These are phyloP conservation scores for Lactarius trivialis DNA, from an alignment of 768 basidiomycete species.

Conservation along the genomic window DNA sequence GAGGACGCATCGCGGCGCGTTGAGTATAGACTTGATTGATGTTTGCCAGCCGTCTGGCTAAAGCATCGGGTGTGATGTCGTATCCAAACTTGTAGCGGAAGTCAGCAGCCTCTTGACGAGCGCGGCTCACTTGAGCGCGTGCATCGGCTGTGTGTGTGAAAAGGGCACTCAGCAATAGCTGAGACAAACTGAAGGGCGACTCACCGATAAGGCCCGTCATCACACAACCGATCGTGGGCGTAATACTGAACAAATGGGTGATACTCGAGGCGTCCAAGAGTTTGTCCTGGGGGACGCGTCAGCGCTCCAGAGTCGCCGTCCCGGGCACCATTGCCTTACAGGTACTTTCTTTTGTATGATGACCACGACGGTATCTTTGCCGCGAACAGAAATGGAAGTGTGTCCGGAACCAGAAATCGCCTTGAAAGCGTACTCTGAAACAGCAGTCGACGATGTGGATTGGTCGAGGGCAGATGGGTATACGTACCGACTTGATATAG, in stretches of 20 bases:
- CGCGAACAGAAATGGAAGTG: conserved; percentile 87
- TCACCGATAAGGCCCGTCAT: conserved; percentile 95
- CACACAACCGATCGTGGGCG: conserved; percentile 93
- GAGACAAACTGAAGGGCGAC: conserved; percentile 23
- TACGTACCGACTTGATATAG: conserved; percentile 95
- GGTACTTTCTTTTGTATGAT: conserved; percentile 99
- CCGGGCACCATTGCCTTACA: conserved; percentile 36
- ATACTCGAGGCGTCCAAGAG: conserved; percentile 90
- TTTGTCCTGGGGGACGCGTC: conserved; percentile 65
- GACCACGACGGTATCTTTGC: conserved; percentile 90
- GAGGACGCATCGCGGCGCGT: conserved; percentile 91
- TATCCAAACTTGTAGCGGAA: conserved; percentile 97
- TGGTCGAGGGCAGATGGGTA: no score
- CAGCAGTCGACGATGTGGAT: background rate
- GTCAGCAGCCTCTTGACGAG: conserved; percentile 81
- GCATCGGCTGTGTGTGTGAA: conserved; percentile 73
- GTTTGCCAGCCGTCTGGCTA: conserved; percentile 90
- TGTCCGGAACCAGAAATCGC: conserved; percentile 97
- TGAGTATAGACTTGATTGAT: conserved; percentile 99
- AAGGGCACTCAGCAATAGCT: background rate
- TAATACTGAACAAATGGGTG: conserved; percentile 94
- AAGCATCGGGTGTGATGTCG: conserved; percentile 95
- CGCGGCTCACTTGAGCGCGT: conserved; percentile 78
- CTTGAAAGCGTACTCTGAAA: conserved; percentile 96
- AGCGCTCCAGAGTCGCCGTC: background rate